A percentile compares a stretch with the other conserved stretches of the same genome.
Conservation (phyloP, 805 yeast genomes). For the Isabelozyma pseudorhagii region DNA sequence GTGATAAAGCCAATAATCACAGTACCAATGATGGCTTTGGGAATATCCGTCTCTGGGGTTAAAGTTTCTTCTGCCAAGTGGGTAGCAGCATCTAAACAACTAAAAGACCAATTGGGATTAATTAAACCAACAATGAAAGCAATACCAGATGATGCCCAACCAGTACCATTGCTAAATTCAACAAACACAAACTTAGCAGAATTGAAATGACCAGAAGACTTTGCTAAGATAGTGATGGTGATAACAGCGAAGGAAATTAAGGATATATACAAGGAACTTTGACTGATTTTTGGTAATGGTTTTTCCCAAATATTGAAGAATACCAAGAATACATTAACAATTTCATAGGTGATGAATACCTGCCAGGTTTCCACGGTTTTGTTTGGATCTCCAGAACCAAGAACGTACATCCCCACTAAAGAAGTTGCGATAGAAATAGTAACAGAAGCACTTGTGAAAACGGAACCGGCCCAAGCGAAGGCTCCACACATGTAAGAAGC, state of each 20-base stretch:
- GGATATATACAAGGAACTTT: constrained; percentile 49
- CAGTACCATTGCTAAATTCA: constrained; percentile 53
- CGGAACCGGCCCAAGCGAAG: constrained; percentile 58
- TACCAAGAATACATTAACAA: constrained; percentile 40
- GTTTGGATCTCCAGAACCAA: constrained; percentile 31
- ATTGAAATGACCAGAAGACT: constrained; percentile 52
- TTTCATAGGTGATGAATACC: constrained; percentile 48
- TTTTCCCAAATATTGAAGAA: constrained; percentile 50
- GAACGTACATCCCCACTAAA: constrained; percentile 48
- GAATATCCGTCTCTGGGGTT: constrained; percentile 57
- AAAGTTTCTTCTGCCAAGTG: constrained; percentile 68
- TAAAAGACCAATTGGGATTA: constrained; percentile 68
- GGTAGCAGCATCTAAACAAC: constrained; percentile 67
- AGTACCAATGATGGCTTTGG: constrained; percentile 59
- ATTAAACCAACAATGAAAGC: constrained; percentile 69
- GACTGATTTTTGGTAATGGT: constrained; percentile 50
- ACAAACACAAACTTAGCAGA: constrained; percentile 51
- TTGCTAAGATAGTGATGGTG: constrained; percentile 50
- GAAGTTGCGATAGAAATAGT: constrained; percentile 52
- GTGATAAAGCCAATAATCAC: constrained; percentile 67
- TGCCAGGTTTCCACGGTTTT: constrained; percentile 49
- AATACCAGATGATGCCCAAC: constrained; percentile 57
- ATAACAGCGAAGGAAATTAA: constrained; percentile 51
- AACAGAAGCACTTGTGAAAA: constrained; percentile 61
- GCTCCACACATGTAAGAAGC: constrained; percentile 61